Conservation (phyloP, 164 flowering plant genomes). For the Piper longum region DNA sequence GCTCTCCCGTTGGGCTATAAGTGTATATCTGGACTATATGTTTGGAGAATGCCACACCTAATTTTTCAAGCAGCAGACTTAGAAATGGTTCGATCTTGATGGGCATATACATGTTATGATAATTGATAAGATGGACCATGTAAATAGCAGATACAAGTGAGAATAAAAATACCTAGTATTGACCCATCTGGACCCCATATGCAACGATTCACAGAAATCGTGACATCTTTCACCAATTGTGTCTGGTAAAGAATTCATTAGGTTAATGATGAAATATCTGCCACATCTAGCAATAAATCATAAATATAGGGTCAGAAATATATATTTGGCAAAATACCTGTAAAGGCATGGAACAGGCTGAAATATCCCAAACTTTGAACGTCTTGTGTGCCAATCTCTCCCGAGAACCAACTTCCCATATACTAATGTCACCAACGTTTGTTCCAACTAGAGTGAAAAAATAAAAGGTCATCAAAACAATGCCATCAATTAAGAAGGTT, state of each 20-base stretch:
- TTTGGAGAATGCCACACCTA: slow-evolving; percentile 61
- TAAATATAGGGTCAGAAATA: not conserved
- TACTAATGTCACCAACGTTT: slow-evolving; percentile 51
- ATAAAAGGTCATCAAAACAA: not conserved
- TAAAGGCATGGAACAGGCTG: slow-evolving; percentile 26
- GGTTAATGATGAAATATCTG: not conserved
- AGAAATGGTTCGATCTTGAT: not conserved
- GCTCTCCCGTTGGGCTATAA: slow-evolving; percentile 34
- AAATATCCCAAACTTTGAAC: slow-evolving; percentile 38
- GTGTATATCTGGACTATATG: slow-evolving; percentile 47
- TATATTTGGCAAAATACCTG: slow-evolving; percentile 20
- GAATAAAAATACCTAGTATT: slow-evolving; percentile 22
- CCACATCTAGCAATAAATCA: not conserved
- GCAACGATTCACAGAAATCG: slow-evolving; percentile 33
- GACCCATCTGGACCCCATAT: slow-evolving; percentile 44
- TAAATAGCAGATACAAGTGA: not conserved
- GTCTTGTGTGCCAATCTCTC: slow-evolving; percentile 33
- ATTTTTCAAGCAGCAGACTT: not conserved
- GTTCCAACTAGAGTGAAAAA: slow-evolving; percentile 22
- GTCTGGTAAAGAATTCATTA: slow-evolving; percentile 15
- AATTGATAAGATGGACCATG: not conserved
- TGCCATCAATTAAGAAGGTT: not conserved
- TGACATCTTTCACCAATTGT: slow-evolving; percentile 26
- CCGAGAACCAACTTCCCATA: slow-evolving; percentile 50
- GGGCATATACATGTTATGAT: not conserved